Percentiles rank a stretch among this genome's conserved stretches.
Evolutionary conservation across 306 rosid species (phyloP).

Genomic region (Malus domestica): ASM211411v1 NC_041795.1:21743001-21743500

Average conservation of each 20-base stretch:
- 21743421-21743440: neutral
- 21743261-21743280: constrained; percentile 56
- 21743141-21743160: constrained; percentile 42
- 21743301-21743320: constrained; percentile 59
- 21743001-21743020: constrained; percentile 58
- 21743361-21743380: neutral
- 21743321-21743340: constrained; percentile 45
- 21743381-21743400: neutral
- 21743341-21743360: neutral
- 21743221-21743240: constrained; percentile 28
- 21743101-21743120: constrained; percentile 22
- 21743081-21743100: constrained; percentile 22
- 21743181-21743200: constrained; percentile 1
- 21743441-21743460: neutral
- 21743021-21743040: constrained; percentile 43
- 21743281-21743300: constrained; percentile 42
- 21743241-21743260: constrained; percentile 37
- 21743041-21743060: constrained; percentile 52
- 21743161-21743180: neutral
- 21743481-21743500: neutral
- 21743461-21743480: neutral
- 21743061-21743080: constrained; percentile 52
- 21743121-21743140: constrained; percentile 21
- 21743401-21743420: neutral
- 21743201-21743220: constrained; percentile 23